phyloP scores from a whole-genome alignment of 352 stramenopile species.

The Poterioochromonas sp. region DNA sequence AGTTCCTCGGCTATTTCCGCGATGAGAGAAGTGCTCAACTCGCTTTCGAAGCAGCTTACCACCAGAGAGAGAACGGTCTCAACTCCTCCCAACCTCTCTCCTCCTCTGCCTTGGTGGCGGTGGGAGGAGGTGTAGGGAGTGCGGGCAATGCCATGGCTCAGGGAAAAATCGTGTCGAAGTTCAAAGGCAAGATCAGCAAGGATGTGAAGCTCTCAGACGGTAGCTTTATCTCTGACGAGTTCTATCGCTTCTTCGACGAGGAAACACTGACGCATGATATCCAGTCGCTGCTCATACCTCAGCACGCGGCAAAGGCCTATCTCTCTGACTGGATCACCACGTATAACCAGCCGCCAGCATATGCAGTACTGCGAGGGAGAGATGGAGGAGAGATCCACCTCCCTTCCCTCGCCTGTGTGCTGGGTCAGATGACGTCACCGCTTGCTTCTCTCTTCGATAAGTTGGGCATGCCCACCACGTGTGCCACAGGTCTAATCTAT shows the following conservation, averaged over 20 bases:
- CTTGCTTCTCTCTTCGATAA: too few relatives aligned
- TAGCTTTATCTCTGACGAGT: neutral
- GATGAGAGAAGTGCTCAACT: neutral
- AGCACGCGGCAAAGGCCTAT: neutral
- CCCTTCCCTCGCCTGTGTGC: neutral
- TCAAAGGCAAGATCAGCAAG: slow-evolving; percentile 12
- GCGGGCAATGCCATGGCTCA: neutral
- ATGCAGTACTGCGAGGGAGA: neutral
- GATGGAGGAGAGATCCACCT: neutral
- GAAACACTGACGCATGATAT: neutral
- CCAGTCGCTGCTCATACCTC: neutral
- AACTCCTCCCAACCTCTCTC: neutral
- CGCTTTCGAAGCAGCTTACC: neutral
- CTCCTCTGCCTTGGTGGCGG: neutral
- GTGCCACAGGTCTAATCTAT: too few relatives aligned
- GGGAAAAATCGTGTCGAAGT: neutral
- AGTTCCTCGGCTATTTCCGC: neutral
- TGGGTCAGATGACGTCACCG: too few relatives aligned
- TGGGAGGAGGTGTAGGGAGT: neutral
- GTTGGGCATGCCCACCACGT: too few relatives aligned
- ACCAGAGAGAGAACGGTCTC: neutral
- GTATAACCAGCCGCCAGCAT: neutral
- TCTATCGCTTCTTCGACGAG: neutral
- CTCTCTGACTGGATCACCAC: neutral
- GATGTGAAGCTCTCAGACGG: slow-evolving; percentile 20